Conservation (phyloP, 2,329 filamentous ascomycete species). For the Byssothecium circinans region DNA sequence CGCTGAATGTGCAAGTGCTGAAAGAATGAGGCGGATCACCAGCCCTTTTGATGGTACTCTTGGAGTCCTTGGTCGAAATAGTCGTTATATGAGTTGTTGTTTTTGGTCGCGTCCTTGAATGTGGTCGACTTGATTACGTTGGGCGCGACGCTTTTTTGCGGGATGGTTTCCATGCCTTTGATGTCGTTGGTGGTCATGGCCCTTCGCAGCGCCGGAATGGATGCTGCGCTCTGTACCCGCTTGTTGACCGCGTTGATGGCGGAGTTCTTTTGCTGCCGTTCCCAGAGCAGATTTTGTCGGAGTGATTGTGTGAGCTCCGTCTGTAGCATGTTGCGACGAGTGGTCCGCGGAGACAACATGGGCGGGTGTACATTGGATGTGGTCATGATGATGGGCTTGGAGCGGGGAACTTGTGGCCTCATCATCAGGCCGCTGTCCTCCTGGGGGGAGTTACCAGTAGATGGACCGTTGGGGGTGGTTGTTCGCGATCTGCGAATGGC, state of each 20-base stretch:
- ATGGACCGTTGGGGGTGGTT: slow-evolving; percentile 69
- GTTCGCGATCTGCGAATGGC: slow-evolving; percentile 62
- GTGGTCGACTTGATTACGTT: slow-evolving; percentile 50
- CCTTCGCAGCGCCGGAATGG: slow-evolving; percentile 35
- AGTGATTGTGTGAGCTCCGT: slow-evolving; percentile 93
- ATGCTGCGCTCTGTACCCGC: slow-evolving; percentile 70
- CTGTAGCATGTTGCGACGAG: slow-evolving; percentile 90
- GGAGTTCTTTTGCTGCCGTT: slow-evolving; percentile 90
- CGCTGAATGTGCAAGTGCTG: slow-evolving; percentile 39
- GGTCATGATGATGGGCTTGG: slow-evolving; percentile 79
- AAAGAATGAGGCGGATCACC: slow-evolving; percentile 56
- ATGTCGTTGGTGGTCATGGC: slow-evolving; percentile 71
- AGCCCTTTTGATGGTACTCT: slow-evolving; percentile 84
- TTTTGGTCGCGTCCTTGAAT: slow-evolving; percentile 60
- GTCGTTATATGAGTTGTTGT: slow-evolving; percentile 72
- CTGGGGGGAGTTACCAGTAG: slow-evolving; percentile 60
- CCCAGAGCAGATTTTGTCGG: slow-evolving; percentile 88
- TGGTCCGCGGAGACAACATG: slow-evolving; percentile 86
- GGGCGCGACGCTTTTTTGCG: slow-evolving; percentile 17
- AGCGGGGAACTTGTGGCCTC: slow-evolving; percentile 61
- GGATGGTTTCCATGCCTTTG: slow-evolving; percentile 81
- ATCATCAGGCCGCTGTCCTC: slow-evolving; percentile 60
- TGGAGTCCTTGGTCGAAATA: slow-evolving; percentile 82
- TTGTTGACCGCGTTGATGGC: slow-evolving; percentile 87
- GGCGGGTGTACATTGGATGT: slow-evolving; percentile 70